These are phyloP conservation scores for Phialophora verrucosa DNA, from an alignment of 2,329 filamentous ascomycete species.

Conservation along the genomic window DNA sequence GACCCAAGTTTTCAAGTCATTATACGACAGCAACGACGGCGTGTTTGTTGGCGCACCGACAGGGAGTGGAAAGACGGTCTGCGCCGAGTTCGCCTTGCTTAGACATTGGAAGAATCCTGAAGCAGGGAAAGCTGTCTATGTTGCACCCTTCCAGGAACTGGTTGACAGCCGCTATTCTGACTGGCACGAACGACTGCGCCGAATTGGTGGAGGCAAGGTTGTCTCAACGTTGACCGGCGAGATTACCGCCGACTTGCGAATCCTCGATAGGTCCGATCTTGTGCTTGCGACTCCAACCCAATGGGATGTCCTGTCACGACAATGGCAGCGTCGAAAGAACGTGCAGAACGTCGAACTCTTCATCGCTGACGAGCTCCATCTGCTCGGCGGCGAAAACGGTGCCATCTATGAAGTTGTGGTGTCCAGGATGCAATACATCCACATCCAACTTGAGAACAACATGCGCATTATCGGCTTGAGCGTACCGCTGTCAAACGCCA, in stretches of 20 bases:
- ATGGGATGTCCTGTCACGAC: slow-evolving; percentile 93
- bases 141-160: slow-evolving; percentile 93
- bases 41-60: slow-evolving; percentile 92
- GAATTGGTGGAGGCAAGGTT: slow-evolving; percentile 79
- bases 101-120: slow-evolving; percentile 80
- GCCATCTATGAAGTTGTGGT: slow-evolving; percentile 95
- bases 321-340: slow-evolving; percentile 97
- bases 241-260: slow-evolving; percentile 84
- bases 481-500: slow-evolving; percentile 89
- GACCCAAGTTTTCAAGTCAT: slow-evolving; percentile 93
- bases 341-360: slow-evolving; percentile 88
- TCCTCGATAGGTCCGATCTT: slow-evolving; percentile 84
- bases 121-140: slow-evolving; percentile 82
- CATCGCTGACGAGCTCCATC: slow-evolving; percentile 93
- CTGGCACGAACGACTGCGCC: slow-evolving; percentile 78
- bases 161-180: slow-evolving; percentile 81
- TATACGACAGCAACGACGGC: slow-evolving; percentile 90
- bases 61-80: slow-evolving; percentile 95
- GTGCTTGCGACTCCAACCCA: slow-evolving; percentile 91
- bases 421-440: slow-evolving; percentile 97
- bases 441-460: slow-evolving; percentile 80
- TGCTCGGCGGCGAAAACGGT: slow-evolving; percentile 83
- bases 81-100: slow-evolving; percentile 90
- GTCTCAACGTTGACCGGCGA: slow-evolving; percentile 95
- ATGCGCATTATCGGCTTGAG: slow-evolving; percentile 88